Base-by-base conservation (phyloP, 2,329 filamentous ascomycete species). In the Penicillium freii region DNA sequence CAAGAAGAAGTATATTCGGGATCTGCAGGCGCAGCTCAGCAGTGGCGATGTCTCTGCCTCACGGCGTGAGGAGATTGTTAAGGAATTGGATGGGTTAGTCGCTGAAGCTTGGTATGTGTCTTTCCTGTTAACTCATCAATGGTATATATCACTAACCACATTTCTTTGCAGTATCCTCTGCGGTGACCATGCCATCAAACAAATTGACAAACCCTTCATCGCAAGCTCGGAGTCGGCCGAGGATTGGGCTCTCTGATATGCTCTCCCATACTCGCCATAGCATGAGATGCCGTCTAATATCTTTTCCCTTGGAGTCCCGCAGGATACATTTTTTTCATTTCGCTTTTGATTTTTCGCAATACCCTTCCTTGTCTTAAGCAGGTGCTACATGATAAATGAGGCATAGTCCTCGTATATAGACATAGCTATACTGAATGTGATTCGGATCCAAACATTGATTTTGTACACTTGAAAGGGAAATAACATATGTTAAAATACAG, bases 141-240 rank as follows among this genome's bases (percentile, higher is more conserved):
- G 4, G 13, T n/a, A 21, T 34, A 29, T 52, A 61, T 31, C 57
- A 40, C 61, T 71, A 69, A 72, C 66, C 40, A 15, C 45, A 13
- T 52, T 44, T 31, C 13, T 25, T 21, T 46, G 29, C 65, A 94
- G 92, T 80, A 92, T 97, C 54, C 79, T 99, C 21, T 99, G 94
- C 75, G 92, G 92, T 71, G 94, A 99, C 63, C 86, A 95, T 76
- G 94, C 93, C 3, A 96, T 99, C 70, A 95, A 92, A 78, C 85
- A 90, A 69, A 91, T 99, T 57, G 91, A 97, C 67, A 91, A 96
- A 77, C 92, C 94, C 0, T 97, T 99, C 71, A 85, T 97, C 56
- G 84, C 82, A 36, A 78, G 82, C 5, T 81, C 82, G 23, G 93
- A 97, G 68, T 84, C 92, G 71, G 79, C 80, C 62, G 85, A 87